These are phyloP conservation scores for Xanthoparmelia taractica DNA, from an alignment of 495 filamentous ascomycete species.

Conservation along the genomic window DNA sequence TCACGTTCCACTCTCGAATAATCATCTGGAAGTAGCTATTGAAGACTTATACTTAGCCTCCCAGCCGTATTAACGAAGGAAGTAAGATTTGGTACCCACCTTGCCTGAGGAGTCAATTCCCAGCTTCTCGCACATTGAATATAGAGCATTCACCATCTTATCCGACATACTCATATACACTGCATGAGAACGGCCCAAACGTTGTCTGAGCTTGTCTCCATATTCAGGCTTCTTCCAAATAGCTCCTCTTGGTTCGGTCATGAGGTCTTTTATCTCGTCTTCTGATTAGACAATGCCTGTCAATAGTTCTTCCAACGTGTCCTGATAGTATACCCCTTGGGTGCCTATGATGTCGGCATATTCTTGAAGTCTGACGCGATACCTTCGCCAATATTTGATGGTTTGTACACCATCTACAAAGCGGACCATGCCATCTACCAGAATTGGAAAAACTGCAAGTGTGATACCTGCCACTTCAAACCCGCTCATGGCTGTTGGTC, in stretches of 20 bases:
- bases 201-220: slow-evolving; percentile 18
- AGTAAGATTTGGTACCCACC: slow-evolving; percentile 10
- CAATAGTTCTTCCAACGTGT: slow-evolving; percentile 28
- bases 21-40: slow-evolving; percentile 11
- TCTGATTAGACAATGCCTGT: slow-evolving; percentile 13
- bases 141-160: slow-evolving; percentile 4
- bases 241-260: slow-evolving; percentile 20
- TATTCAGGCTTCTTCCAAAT: slow-evolving; percentile 25
- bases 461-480: slow-evolving; percentile 26
- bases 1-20: slow-evolving; percentile 18
- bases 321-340: slow-evolving; percentile 20
- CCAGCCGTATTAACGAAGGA: background rate
- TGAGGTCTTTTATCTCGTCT: slow-evolving; percentile 22
- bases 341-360: slow-evolving; percentile 11
- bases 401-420: slow-evolving; percentile 24
- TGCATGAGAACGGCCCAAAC: slow-evolving; percentile 23
- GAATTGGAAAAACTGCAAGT: slow-evolving; percentile 29
- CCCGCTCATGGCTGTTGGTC: slow-evolving; percentile 11
- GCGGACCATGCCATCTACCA: slow-evolving; percentile 25
- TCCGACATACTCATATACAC: slow-evolving; percentile 22
- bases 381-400: slow-evolving; percentile 16
- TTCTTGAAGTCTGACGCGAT: slow-evolving; percentile 19
- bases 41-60: background rate
- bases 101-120: slow-evolving; percentile 17
- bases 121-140: slow-evolving; percentile 12